Evolutionary conservation across 495 filamentous ascomycete species (phyloP).

Genomic region (Penicillium lagena): DNA sequence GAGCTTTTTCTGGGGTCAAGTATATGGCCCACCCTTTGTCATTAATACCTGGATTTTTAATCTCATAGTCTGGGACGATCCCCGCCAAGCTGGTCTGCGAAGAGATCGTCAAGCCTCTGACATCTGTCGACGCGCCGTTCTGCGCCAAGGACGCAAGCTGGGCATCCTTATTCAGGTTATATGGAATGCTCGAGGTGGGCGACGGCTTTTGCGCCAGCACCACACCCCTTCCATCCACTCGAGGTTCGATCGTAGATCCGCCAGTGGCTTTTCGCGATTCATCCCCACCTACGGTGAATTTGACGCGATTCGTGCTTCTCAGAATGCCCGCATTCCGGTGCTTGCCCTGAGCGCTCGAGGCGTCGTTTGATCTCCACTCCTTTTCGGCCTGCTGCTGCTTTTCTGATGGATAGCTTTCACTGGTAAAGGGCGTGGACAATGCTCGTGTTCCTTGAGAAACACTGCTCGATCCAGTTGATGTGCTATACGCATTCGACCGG

Average conservation of each 20-base stretch:
- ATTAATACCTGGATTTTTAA: conserved; percentile 15
- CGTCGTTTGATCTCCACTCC: conserved; percentile 11
- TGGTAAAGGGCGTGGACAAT: conserved; percentile 15
- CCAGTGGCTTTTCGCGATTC: conserved; percentile 11
- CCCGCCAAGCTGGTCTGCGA: conserved; percentile 20
- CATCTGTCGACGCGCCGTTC: conserved; percentile 24
- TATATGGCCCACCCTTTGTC: conserved; percentile 34
- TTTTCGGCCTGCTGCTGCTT: conserved; percentile 9
- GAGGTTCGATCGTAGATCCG: conserved; percentile 23
- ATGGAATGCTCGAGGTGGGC: conserved; percentile 38
- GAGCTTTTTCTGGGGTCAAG: conserved; percentile 28
- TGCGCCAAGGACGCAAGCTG: conserved; percentile 22
- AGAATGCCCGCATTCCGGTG: conserved; percentile 39
- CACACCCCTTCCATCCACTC: conserved; percentile 23
- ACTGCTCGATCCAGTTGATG: conserved; percentile 14
- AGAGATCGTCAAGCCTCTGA: conserved; percentile 25
- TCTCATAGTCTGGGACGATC: conserved; percentile 23
- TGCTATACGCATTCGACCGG: conserved; percentile 26
- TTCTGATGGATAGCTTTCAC: conserved; percentile 9
- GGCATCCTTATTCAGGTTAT: conserved; percentile 20
- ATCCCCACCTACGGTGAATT: conserved; percentile 25
- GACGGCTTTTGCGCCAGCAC: conserved; percentile 30
- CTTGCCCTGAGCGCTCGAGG: conserved; percentile 21
- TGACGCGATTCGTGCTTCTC: conserved; percentile 31
- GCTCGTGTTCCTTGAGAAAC: conserved; percentile 19